Evolutionary conservation across 768 basidiomycete species (phyloP).

Genomic region (Mycena latifolia): DNA sequence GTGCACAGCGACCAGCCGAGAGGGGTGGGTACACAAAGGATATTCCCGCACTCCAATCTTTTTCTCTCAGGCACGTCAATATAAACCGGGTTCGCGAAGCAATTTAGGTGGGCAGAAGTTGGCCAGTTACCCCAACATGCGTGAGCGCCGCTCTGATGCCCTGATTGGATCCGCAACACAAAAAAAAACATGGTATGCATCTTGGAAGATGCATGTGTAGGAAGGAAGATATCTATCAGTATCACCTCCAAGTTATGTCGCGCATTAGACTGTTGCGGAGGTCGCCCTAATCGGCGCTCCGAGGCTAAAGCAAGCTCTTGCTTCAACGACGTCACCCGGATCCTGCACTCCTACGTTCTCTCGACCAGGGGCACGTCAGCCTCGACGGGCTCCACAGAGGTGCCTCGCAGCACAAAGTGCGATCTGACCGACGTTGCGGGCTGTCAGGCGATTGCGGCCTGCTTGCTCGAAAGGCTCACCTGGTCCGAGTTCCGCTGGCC

Average conservation of each 20-base stretch:
- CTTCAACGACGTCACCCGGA: constrained; percentile 19
- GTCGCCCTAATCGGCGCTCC: neutral
- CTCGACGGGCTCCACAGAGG: constrained; percentile 4
- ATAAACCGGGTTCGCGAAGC: constrained; percentile 12
- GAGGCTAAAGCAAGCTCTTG: neutral
- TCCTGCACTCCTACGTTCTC: neutral
- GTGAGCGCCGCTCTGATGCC: too few species aligned
- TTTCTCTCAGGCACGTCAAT: constrained; percentile 11
- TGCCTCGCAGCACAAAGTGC: neutral
- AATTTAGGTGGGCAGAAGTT: constrained; percentile 21
- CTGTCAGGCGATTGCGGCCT: constrained; percentile 2
- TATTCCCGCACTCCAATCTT: too few species aligned
- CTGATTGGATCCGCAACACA: too few species aligned
- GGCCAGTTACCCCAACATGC: too few species aligned
- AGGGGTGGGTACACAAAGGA: neutral
- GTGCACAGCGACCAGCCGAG: neutral
- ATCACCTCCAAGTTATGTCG: too few species aligned
- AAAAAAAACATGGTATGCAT: neutral
- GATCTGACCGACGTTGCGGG: constrained; percentile 6
- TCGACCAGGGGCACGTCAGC: neutral
- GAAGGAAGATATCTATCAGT: neutral
- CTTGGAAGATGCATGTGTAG: neutral
- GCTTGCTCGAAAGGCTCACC: neutral
- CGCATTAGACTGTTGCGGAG: neutral
- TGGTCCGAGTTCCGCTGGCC: neutral